Percentiles rank a stretch among this genome's conserved stretches.
These are phyloP conservation scores for Cladophialophora bantiana DNA, from an alignment of 2,329 filamentous ascomycete genomes.

Conservation along the genomic window DNA sequence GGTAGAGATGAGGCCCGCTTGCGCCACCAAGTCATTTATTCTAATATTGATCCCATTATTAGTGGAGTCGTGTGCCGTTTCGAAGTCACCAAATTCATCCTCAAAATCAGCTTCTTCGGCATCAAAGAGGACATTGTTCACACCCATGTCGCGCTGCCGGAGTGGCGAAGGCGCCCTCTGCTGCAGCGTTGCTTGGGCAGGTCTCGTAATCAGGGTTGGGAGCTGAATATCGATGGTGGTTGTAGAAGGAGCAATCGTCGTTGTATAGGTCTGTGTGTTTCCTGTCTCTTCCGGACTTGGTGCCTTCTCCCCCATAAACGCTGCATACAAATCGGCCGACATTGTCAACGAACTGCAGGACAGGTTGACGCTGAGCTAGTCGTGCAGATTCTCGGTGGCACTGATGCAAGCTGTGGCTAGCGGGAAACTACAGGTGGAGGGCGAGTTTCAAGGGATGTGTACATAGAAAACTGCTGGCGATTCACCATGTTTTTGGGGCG, in stretches of 20 bases:
- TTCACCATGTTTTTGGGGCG: too few species aligned
- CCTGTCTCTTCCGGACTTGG: not conserved
- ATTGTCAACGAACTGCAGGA: constrained; percentile 45
- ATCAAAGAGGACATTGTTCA: constrained; percentile 69
- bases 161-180: constrained; percentile 18
- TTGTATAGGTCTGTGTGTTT: not conserved
- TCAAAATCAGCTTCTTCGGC: constrained; percentile 61
- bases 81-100: constrained; percentile 70
- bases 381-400: not conserved
- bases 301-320: constrained; percentile 49
- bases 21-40: not conserved
- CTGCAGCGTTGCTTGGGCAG: not conserved
- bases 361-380: too few species aligned
- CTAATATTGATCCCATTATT: not conserved
- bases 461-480: too few species aligned
- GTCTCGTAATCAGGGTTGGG: not conserved
- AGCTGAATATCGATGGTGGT: not conserved
- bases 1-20: too few species aligned
- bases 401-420: not conserved
- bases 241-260: not conserved
- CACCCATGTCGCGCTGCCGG: constrained; percentile 30
- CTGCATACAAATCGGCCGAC: constrained; percentile 63
- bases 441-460: not conserved
- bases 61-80: constrained; percentile 55
- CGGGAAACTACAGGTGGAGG: not conserved